These are phyloP conservation scores for Thermomyces lanuginosus DNA, from an alignment of 2,329 filamentous ascomycete species.

Conservation along the genomic window DNA sequence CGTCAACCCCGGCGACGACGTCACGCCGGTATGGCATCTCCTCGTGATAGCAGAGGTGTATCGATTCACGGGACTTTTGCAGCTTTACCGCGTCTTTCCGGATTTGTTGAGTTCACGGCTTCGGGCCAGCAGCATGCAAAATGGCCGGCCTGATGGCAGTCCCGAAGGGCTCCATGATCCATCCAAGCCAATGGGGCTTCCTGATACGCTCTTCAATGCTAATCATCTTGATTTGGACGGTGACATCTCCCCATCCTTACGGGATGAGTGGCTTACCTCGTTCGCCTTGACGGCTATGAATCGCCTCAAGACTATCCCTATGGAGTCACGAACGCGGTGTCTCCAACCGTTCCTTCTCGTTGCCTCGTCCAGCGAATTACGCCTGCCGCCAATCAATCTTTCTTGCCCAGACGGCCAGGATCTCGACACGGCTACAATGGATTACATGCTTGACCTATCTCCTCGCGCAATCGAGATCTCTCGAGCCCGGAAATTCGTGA, in stretches of 20 bases:
- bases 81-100: slow-evolving; percentile 40
- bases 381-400: slow-evolving; percentile 26
- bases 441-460: slow-evolving; percentile 18
- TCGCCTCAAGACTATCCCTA: slow-evolving; percentile 33
- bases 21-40: slow-evolving; percentile 38
- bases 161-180: too few relatives aligned
- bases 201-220: not conserved
- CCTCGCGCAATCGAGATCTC: slow-evolving; percentile 31
- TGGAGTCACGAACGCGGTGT: slow-evolving; percentile 38
- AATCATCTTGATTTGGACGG: slow-evolving; percentile 16
- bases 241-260: slow-evolving; percentile 8
- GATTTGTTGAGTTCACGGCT: slow-evolving; percentile 33
- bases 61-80: slow-evolving; percentile 36
- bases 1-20: slow-evolving; percentile 35
- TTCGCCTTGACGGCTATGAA: slow-evolving; percentile 36
- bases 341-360: slow-evolving; percentile 39
- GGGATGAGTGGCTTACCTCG: slow-evolving; percentile 31
- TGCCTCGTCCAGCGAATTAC: slow-evolving; percentile 35
- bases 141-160: not conserved
- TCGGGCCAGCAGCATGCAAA: slow-evolving; percentile 6
- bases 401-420: slow-evolving; percentile 6
- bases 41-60: slow-evolving; percentile 38
- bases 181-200: not conserved
- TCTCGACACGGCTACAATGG: slow-evolving; percentile 1
- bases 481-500: slow-evolving; percentile 32